phyloP scores from a whole-genome alignment of 2,329 filamentous ascomycete species.

The Talaromyces sp. region DNA sequence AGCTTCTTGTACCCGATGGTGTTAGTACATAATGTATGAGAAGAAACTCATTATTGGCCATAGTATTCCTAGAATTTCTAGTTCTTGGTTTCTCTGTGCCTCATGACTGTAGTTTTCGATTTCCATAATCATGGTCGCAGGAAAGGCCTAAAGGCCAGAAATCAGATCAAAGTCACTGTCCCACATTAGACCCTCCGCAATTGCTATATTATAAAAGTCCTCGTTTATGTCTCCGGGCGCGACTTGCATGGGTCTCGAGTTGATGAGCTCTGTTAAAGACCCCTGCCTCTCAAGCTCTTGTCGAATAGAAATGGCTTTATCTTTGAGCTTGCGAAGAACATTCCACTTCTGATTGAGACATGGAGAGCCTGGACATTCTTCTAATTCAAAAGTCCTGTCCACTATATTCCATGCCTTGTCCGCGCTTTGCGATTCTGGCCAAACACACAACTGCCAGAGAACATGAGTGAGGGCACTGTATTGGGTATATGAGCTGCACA shows the following conservation, averaged over 20 bases:
- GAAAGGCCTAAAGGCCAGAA: neutral
- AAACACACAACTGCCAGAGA: slow-evolving; percentile 42
- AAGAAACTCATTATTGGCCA: no score
- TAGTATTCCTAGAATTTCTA: no score
- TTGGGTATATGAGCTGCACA: slow-evolving; percentile 38
- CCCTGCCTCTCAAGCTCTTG: neutral
- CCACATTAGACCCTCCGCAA: slow-evolving; percentile 2
- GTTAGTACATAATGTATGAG: no score
- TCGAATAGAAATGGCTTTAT: neutral
- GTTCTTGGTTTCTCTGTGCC: neutral
- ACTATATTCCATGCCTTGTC: slow-evolving; percentile 31
- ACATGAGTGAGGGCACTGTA: slow-evolving; percentile 43
- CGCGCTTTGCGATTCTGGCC: slow-evolving; percentile 27
- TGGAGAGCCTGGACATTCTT: neutral
- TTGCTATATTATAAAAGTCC: slow-evolving; percentile 2
- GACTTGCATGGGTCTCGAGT: neutral
- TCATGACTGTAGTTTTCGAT: neutral
- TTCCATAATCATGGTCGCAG: neutral
- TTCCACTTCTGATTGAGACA: neutral
- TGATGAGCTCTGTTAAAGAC: neutral
- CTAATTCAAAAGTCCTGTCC: neutral
- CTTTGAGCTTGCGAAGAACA: neutral
- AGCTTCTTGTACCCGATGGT: no score
- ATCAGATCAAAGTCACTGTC: slow-evolving; percentile 4
- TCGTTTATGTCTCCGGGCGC: neutral